These are phyloP conservation scores for Podosphaera fusca DNA, from an alignment of 2,329 filamentous ascomycete genomes.

Conservation along the genomic window DNA sequence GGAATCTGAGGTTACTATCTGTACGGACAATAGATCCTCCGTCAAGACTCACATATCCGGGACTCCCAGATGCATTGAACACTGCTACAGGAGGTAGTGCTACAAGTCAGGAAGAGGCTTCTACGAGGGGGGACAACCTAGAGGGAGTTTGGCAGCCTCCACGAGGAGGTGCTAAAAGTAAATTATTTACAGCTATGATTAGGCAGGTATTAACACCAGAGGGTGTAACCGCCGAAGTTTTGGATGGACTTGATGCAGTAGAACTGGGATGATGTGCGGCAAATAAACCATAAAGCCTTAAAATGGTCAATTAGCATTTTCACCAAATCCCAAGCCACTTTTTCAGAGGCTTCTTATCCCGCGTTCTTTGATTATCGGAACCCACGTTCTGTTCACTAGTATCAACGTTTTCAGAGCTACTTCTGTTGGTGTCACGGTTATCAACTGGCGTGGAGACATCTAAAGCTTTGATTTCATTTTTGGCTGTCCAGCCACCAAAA, in stretches of 20 bases:
- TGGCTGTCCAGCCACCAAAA: conserved; percentile 26
- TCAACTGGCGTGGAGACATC: conserved; percentile 15
- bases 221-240: conserved; percentile 66
- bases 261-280: conserved; percentile 29
- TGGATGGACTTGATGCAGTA: conserved; percentile 58
- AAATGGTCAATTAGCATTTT: not conserved
- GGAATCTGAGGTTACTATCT: conserved; percentile 35
- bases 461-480: conserved; percentile 14
- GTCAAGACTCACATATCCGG: conserved; percentile 47
- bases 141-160: conserved; percentile 69
- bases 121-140: conserved; percentile 27
- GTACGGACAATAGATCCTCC: conserved; percentile 55
- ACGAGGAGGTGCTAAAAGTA: conserved; percentile 59
- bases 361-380: conserved; percentile 19
- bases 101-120: conserved; percentile 20
- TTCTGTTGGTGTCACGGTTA: conserved; percentile 1
- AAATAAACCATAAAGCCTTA: not conserved
- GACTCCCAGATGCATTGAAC: conserved; percentile 41
- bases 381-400: too few relatives aligned
- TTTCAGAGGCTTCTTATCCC: conserved; percentile 35
- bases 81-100: conserved; percentile 23
- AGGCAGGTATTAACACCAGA: conserved; percentile 52
- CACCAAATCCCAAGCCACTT: conserved; percentile 73
- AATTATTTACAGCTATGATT: conserved; percentile 49
- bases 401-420: not conserved